phyloP scores from a whole-genome alignment of 768 basidiomycete genomes.

The Mycena floridula region DNA sequence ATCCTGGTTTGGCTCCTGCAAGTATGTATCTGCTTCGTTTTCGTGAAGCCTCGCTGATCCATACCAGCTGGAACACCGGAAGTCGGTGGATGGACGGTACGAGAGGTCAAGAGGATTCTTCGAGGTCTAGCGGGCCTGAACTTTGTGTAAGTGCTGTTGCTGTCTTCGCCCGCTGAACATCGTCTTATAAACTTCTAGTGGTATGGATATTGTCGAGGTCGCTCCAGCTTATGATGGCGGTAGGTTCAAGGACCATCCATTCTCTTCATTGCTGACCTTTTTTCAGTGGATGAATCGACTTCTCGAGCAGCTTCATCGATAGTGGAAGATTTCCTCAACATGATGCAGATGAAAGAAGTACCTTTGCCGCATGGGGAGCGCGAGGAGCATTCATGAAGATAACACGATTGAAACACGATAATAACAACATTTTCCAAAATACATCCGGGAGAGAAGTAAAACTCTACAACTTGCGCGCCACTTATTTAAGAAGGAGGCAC shows the following conservation, averaged over 20 bases:
- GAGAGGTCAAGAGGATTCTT: slow-evolving; percentile 57
- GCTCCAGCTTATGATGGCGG: slow-evolving; percentile 50
- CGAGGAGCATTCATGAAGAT: no score
- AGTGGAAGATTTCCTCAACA: slow-evolving; percentile 38
- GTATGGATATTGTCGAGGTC: slow-evolving; percentile 49
- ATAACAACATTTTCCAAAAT: no score
- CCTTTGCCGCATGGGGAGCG: slow-evolving; percentile 12
- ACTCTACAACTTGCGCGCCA: no score
- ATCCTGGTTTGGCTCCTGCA: slow-evolving; percentile 57
- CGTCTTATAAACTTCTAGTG: slow-evolving; percentile 20
- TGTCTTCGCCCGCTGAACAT: background rate
- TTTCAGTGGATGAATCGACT: slow-evolving; percentile 28
- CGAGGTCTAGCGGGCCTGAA: slow-evolving; percentile 56
- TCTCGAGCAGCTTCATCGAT: slow-evolving; percentile 33
- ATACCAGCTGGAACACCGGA: slow-evolving; percentile 15
- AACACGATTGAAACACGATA: no score
- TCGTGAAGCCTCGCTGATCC: background rate
- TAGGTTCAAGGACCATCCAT: slow-evolving; percentile 14
- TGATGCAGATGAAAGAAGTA: slow-evolving; percentile 22
- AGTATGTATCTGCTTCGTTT: slow-evolving; percentile 31
- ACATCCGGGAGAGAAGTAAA: no score
- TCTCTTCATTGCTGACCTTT: background rate
- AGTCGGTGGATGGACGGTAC: slow-evolving; percentile 58
- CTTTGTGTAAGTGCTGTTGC: slow-evolving; percentile 40
- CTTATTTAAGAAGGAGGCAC: no score